Base-by-base conservation (phyloP, 192 early-diverging fungal species). In the Allomyces macrogynus region DNA sequence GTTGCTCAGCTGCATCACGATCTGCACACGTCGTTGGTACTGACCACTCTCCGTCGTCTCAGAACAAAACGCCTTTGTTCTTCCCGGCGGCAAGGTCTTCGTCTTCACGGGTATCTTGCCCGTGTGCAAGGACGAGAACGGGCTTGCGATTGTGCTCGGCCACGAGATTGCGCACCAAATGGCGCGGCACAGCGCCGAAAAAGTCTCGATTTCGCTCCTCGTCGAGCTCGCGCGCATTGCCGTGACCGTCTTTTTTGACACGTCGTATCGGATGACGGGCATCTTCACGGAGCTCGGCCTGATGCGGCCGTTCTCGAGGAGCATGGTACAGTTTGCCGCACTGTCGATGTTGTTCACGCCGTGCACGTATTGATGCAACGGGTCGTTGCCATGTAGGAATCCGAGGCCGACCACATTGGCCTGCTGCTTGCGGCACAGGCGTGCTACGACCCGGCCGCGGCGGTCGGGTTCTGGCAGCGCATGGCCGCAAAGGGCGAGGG, bases 61-160 rank as follows among this genome's bases (percentile, higher is more conserved):
- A 57, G 83, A 92, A 71, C 78, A 73, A 67, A 98, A 96, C 73
- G 95, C 95, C 4, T 95, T 98, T 74, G 93, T 96, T 10, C 74
- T 95, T 60, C 93, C 95, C 1, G 91, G 90, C 43, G 91, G 91
- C 42, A 92, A 93, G 73, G 86, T 98, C 0, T 98, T 98, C 83
- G 95, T 98, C 32, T 98, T 96, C 67, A 90, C 90, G 24, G 95
- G 95, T 5, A 82, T 98, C 22, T 75, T 98, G 4, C 86, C 86
- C 2, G 75, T 98, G 25, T 81, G 82, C 0, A 64, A 77, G 62
- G 83, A 89, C 72, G 89, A 91, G 71, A 81, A 88, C 70, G 93
- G 91, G 10, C 69, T 98, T 71, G 95, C 95, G 8, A 88, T 93
- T 0, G 91, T 98, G 3, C 69, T 98, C 23, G 88, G 90, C 0